Conservation (phyloP, 495 filamentous ascomycete species). For the Trichoderma reesei region DNA sequence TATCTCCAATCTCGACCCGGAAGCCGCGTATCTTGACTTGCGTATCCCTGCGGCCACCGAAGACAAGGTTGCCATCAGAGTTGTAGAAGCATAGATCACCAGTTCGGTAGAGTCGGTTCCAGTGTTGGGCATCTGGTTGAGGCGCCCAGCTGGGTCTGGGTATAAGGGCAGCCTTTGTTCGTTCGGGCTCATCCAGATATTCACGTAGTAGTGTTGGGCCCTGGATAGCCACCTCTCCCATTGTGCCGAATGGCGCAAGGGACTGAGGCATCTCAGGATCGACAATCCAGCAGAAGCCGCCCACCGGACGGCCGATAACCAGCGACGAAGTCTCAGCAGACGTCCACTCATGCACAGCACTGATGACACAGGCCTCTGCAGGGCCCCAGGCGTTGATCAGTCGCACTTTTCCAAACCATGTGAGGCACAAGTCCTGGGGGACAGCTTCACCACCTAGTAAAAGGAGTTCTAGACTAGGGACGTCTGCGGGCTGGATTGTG, state of each 20-base stretch:
- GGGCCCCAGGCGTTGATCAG: slow-evolving; percentile 10
- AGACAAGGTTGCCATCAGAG: slow-evolving; percentile 21
- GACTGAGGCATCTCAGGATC: slow-evolving; percentile 37
- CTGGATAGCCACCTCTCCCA: slow-evolving; percentile 39
- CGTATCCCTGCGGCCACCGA: slow-evolving; percentile 27
- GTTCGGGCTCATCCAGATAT: slow-evolving; percentile 13
- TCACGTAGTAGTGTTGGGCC: slow-evolving; percentile 32
- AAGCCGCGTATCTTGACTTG: slow-evolving; percentile 37
- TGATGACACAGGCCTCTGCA: slow-evolving; percentile 13
- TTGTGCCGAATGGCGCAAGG: slow-evolving; percentile 34
- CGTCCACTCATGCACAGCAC: background rate
- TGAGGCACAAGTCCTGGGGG: background rate
- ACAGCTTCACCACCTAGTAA: background rate
- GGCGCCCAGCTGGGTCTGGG: background rate
- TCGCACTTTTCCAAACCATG: slow-evolving; percentile 16
- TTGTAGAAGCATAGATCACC: slow-evolving; percentile 47
- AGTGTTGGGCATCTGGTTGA: background rate
- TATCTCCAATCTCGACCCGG: slow-evolving; percentile 35
- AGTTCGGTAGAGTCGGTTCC: slow-evolving; percentile 11
- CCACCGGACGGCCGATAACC: slow-evolving; percentile 20
- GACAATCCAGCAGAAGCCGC: slow-evolving; percentile 40
- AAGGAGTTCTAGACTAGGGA: background rate
- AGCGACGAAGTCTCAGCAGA: background rate
- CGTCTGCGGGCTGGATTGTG: background rate
- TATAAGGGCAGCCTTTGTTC: slow-evolving; percentile 16